These are phyloP conservation scores for Penstemon newberryi DNA, from an alignment of 257 asterid genomes.

Conservation along the genomic window DNA sequence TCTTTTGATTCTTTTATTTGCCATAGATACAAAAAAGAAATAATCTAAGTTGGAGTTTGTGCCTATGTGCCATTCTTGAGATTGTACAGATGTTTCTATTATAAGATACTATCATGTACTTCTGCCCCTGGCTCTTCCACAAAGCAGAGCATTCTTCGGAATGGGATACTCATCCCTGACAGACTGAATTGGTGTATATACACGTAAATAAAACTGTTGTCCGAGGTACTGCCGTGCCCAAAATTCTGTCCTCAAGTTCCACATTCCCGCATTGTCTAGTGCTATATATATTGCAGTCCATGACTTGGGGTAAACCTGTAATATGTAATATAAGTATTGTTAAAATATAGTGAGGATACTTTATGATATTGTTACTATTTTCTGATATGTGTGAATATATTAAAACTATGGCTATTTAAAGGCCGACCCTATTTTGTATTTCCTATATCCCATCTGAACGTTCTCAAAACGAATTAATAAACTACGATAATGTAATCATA, in stretches of 20 bases:
- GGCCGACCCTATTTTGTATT: no score
- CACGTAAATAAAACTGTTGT: conserved; percentile 69
- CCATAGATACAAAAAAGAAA: conserved; percentile 27
- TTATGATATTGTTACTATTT: no score
- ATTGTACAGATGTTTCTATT: conserved; percentile 26
- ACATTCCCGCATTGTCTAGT: conserved; percentile 80
- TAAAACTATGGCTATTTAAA: no score
- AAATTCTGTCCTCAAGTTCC: conserved; percentile 68
- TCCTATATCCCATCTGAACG: no score
- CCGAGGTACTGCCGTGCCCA: conserved; percentile 82
- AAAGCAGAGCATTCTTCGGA: conserved; percentile 60
- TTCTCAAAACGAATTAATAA: no score
- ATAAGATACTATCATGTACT: conserved; percentile 17
- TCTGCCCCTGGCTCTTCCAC: conserved; percentile 56
- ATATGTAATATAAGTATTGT: neutral
- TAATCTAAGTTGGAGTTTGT: neutral
- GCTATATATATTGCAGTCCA: conserved; percentile 73
- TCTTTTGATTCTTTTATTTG: conserved; percentile 20
- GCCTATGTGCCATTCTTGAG: neutral
- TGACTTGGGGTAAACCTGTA: conserved; percentile 70
- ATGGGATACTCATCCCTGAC: conserved; percentile 58
- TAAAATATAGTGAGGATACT: no score
- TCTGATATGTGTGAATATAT: no score
- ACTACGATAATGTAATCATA: neutral
- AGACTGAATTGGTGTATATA: conserved; percentile 47